Evolutionary conservation across 2,329 filamentous ascomycete species (phyloP), one percentile per base, ranked within the genome.

Genomic region (Beauveria varroae): DNA sequence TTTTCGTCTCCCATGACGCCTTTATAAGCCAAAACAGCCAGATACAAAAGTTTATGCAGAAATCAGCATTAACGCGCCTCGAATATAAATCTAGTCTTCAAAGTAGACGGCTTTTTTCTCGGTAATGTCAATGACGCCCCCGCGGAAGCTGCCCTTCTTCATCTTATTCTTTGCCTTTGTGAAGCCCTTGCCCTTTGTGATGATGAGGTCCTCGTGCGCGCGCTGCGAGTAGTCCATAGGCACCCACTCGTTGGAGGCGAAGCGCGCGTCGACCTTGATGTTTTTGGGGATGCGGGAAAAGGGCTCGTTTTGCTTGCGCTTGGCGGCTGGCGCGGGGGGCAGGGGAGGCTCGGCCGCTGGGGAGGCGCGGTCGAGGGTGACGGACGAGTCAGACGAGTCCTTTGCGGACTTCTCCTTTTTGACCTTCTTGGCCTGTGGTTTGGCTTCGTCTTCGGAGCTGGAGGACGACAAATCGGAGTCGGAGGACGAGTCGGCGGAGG

Each of bases 141-240:
- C 95, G 53, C 89, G 86, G 81, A 96, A 99, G 66, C 88, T 91
- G 56, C 95, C 95, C 68, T 86, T 83, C 82, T 92, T 93, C 83
- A 92, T 95, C 82, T 99, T 99, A 78, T 99, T 99, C 86, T 99
- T 99, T 80, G 98, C 95, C 81, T 99, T 99, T 63, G 93, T 98
- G 77, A 99, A 99, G 4, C 91, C 92, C 79, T 97, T 98, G 69
- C 95, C 95, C 73, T 89, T 91, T 37, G 93, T 98, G 44, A 96
- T 84, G 54, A 92, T 90, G 65, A 99, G 78, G 72, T 97, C 93
- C 67, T 91, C 84, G 71, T 93, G 90, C 9, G 96, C 96, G 67
- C 86, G 86, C 68, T 95, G 88, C 26, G 93, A 93, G 76, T 98
- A 99, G 65, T 89, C 87, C 73, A 97, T 91, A 24, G 86, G 81